Percentiles rank a stretch among this genome's conserved stretches.
Evolutionary conservation across 2,329 filamentous ascomycete species (phyloP).

Genomic region (Penicillium sp.): DNA sequence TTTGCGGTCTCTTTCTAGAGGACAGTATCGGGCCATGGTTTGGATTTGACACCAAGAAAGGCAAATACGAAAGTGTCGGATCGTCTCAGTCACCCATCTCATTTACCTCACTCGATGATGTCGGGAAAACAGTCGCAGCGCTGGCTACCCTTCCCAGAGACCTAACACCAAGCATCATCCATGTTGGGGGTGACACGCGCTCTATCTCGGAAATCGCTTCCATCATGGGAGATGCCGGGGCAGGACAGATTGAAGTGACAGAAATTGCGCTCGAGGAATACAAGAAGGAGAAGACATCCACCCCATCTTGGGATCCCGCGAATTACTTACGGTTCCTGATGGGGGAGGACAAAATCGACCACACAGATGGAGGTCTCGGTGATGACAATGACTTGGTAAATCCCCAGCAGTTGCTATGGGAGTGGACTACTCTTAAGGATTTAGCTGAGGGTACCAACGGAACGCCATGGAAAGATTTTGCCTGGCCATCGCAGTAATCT

Average conservation of each 20-base stretch:
- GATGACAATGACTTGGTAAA: conserved; percentile 38
- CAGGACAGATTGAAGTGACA: conserved; percentile 10
- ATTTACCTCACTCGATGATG: conserved; percentile 37
- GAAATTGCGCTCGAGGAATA: conserved; percentile 24
- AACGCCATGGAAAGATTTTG: conserved; percentile 27
- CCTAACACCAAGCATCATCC: conserved; percentile 21
- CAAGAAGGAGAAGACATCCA: conserved; percentile 26
- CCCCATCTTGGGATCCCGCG: conserved; percentile 29
- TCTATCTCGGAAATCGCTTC: conserved; percentile 11
- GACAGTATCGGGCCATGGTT: conserved; percentile 2
- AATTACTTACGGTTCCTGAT: conserved; percentile 40
- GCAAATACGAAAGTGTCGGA: conserved; percentile 36
- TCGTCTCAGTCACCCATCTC: conserved; percentile 27
- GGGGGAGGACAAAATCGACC: conserved; percentile 36
- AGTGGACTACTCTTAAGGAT: conserved; percentile 35
- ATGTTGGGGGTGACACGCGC: conserved; percentile 14
- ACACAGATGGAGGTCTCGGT: conserved; percentile 24
- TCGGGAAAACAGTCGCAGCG: conserved; percentile 35
- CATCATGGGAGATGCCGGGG: conserved; percentile 14
- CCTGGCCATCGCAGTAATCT: conserved; percentile 19
- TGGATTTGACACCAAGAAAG: conserved; percentile 17
- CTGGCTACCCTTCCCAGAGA: conserved; percentile 23
- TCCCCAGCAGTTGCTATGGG: conserved; percentile 31
- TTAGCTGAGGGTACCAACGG: conserved; percentile 31
- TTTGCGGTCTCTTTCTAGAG: neutral